phyloP scores from a whole-genome alignment of 805 yeast species.

The Metschnikowia hibisci region DNA sequence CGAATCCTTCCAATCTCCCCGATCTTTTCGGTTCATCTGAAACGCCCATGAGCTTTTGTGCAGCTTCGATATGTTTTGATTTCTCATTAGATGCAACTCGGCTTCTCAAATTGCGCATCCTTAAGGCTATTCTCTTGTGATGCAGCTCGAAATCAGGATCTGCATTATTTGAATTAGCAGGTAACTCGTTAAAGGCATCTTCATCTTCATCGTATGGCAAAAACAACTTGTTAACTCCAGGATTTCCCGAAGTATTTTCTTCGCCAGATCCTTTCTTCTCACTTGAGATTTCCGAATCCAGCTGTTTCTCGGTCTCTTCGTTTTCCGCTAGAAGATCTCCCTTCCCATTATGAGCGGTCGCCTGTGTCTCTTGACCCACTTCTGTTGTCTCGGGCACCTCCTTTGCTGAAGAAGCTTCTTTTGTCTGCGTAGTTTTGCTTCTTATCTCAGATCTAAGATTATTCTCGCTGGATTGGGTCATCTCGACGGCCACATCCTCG shows the following conservation, averaged over 20 bases:
- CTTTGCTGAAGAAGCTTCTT: too few relatives aligned
- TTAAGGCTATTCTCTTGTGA: not conserved
- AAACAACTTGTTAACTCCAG: conserved; percentile 11
- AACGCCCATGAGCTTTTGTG: not conserved
- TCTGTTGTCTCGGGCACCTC: too few relatives aligned
- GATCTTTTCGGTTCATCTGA: not conserved
- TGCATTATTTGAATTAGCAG: conserved; percentile 8
- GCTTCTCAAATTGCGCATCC: conserved; percentile 3
- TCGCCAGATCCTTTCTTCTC: not conserved
- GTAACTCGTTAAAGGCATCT: conserved; percentile 12
- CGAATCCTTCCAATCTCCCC: too few relatives aligned
- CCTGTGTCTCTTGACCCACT: too few relatives aligned
- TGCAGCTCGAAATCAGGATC: conserved; percentile 13
- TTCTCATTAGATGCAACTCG: not conserved
- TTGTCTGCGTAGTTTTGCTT: too few relatives aligned
- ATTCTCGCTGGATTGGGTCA: too few relatives aligned
- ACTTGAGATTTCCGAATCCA: not conserved
- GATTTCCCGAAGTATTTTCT: not conserved
- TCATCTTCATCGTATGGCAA: conserved; percentile 14
- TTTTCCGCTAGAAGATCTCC: not conserved
- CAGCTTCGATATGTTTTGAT: conserved; percentile 2
- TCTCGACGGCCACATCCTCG: not conserved
- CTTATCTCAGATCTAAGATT: too few relatives aligned
- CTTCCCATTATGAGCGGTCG: too few relatives aligned
- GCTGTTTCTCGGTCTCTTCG: conserved; percentile 6